Evolutionary conservation across 805 yeast genomes (phyloP).

Genomic region (Starmerella khaoyaiensis): DNA sequence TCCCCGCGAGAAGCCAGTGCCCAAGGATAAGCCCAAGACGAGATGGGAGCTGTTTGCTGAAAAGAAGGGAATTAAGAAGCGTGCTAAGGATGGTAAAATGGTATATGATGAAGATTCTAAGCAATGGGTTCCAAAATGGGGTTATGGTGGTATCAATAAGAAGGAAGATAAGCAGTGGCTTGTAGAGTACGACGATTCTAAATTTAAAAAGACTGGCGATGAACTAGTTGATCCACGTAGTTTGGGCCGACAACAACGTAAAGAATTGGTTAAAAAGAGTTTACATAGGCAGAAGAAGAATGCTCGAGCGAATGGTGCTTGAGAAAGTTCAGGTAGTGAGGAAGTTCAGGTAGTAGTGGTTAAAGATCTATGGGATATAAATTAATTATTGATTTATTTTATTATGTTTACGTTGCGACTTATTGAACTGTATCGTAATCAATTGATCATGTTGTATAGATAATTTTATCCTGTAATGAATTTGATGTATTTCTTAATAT

Average conservation of each 20-base stretch:
- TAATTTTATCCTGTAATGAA: no score
- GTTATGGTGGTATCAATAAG: constrained; percentile 87
- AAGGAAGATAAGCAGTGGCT: constrained; percentile 82
- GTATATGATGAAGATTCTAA: constrained; percentile 79
- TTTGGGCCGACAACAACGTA: constrained; percentile 68
- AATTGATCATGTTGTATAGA: no score
- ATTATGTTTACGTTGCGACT: no score
- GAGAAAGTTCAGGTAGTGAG: no score
- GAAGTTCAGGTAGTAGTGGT: no score
- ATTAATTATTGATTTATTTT: no score
- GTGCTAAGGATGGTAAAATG: constrained; percentile 78
- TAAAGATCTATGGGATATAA: no score
- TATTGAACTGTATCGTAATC: no score
- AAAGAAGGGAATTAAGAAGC: constrained; percentile 85
- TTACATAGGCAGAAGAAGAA: constrained; percentile 75
- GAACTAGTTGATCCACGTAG: constrained; percentile 82
- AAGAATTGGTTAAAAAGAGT: constrained; percentile 72
- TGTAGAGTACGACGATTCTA: constrained; percentile 69
- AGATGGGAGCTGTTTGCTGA: constrained; percentile 97
- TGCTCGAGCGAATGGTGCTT: constrained; percentile 23
- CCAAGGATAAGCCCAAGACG: constrained; percentile 82
- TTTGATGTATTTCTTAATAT: no score
- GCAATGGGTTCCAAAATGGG: constrained; percentile 98
- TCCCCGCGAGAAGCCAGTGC: constrained; percentile 93
- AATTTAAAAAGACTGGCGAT: constrained; percentile 20